A percentile compares a stretch with the other conserved stretches of the same genome.
These are phyloP conservation scores for Ambrosiella beaveri DNA, from an alignment of 2,329 filamentous ascomycete genomes.

Conservation along the genomic window DNA sequence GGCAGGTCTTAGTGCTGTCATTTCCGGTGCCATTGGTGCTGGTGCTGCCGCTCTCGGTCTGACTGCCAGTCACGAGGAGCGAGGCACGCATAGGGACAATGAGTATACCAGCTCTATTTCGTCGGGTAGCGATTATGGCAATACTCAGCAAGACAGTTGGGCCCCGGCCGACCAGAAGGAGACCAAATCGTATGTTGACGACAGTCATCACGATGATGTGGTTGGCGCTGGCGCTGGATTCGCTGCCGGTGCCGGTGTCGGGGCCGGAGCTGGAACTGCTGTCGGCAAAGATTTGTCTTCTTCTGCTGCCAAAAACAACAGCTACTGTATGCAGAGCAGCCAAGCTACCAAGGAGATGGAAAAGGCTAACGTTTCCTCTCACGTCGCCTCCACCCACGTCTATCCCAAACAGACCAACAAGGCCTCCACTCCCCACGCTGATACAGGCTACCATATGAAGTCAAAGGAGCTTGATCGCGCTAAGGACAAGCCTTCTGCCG, in stretches of 20 bases:
- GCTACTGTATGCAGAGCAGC: conserved; percentile 9
- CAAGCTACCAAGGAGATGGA: conserved; percentile 3
- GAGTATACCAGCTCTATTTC: conserved; percentile 11
- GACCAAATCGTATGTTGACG: conserved; percentile 6
- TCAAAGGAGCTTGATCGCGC: conserved; percentile 4
- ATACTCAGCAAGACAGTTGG: neutral
- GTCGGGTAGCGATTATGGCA: conserved; percentile 6
- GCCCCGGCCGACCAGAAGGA: conserved; percentile 1
- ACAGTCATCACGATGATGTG: neutral
- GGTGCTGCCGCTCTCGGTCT: conserved; percentile 11
- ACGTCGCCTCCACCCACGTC: neutral
- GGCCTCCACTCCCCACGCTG: neutral
- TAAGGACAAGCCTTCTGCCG: neutral
- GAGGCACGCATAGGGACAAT: neutral
- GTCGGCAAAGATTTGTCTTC: neutral
- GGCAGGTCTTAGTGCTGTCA: conserved; percentile 7
- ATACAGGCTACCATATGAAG: conserved; percentile 8
- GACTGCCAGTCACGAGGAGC: conserved; percentile 5
- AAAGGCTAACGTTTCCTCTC: neutral
- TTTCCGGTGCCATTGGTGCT: conserved; percentile 10
- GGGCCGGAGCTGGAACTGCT: neutral
- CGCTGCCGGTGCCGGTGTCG: neutral
- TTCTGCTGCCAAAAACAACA: neutral
- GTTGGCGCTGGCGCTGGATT: neutral
- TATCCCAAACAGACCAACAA: neutral